Base-by-base conservation (phyloP, 2,329 filamentous ascomycete genomes). In the Didymellaceae sp. region DNA sequence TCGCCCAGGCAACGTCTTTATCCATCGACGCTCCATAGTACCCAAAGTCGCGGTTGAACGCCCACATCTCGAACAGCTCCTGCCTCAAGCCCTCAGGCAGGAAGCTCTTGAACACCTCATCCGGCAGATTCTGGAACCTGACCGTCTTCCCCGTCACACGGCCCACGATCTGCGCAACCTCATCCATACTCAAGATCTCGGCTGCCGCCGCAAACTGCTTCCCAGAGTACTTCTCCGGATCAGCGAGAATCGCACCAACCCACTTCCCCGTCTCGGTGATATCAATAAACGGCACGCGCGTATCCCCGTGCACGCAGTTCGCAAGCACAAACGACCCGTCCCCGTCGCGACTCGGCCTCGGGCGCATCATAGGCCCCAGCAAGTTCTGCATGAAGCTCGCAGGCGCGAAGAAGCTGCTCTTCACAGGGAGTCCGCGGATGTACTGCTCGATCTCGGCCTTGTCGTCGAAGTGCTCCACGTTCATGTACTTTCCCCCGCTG, bases 361-460 rank as follows among this genome's bases (percentile, higher is more conserved):
- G 67, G 6, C 22, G 43, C 56, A 60, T 59, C 14, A 33, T 24
- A 10, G 33, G 44, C 8, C 9, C n/a, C 6, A 48, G 45, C 13
- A 79, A 67, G 62, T 83, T 84, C 58, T 77, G 66, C 80, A 84
- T 84, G 60, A 83, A 86, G 41, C 74, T 74, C 0, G 75, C 82
- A 0, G 81, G 78, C n/a, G 78, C 67, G 61, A 82, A 78, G 62
- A 84, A 85, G 0, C 82, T 78, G 9, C 74, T 75, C 1, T 77
- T 76, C 2, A 86, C 67, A 0, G 75, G 76, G 3, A 80, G 68
- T 0, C 59, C 47, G 14, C 80, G 77, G 37, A 84, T 78, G 61
- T 86, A 83, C n/a, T 74, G 58, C 57, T 84, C 82, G 0, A 82
- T 76, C 10, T 78, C 70, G 16, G 82, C 82, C 63, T 86, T 86